Percentiles rank a stretch among this genome's conserved stretches.
These are phyloP conservation scores for Diplodia mutila DNA, from an alignment of 2,329 filamentous ascomycete species.

Conservation along the genomic window DNA sequence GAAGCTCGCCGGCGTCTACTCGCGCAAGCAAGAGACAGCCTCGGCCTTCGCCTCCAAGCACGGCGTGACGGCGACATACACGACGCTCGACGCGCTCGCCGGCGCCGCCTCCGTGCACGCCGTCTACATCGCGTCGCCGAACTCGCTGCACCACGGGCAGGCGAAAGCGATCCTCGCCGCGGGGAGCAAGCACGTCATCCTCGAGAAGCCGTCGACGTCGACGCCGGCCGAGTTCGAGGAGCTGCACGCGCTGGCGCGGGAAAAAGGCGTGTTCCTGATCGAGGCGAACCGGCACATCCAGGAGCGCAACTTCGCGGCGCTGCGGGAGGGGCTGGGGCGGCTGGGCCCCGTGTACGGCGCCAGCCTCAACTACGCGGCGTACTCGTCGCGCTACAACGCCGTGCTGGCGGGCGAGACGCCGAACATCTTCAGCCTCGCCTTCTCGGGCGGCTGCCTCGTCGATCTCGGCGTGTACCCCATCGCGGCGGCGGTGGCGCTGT, in stretches of 20 bases:
- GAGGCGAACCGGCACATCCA: conserved; percentile 57
- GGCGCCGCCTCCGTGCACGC: conserved; percentile 45
- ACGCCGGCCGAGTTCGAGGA: conserved; percentile 48
- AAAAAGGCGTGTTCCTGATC: conserved; percentile 49
- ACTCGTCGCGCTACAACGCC: conserved; percentile 51
- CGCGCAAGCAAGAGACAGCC: conserved; percentile 49
- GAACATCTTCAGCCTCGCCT: conserved; percentile 54
- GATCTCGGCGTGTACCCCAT: conserved; percentile 56
- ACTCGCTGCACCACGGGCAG: conserved; percentile 52
- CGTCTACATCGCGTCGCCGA: conserved; percentile 56
- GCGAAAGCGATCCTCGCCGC: conserved; percentile 48
- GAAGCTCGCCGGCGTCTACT: conserved; percentile 52
- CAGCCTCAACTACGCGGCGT: conserved; percentile 50
- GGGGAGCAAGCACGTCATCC: conserved; percentile 52
- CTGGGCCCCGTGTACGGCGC: conserved; percentile 51
- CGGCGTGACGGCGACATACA: conserved; percentile 41
- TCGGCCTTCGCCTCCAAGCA: conserved; percentile 50
- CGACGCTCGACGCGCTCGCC: conserved; percentile 45
- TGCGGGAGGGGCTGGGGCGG: conserved; percentile 44
- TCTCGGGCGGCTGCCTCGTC: conserved; percentile 52
- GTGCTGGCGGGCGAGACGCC: conserved; percentile 52
- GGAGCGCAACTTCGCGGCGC: conserved; percentile 53
- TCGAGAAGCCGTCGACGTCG: conserved; percentile 55
- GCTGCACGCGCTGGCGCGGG: conserved; percentile 47
- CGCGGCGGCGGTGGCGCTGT: conserved; percentile 52